These are phyloP conservation scores for Colletotrichum sp. DNA, from an alignment of 2,329 filamentous ascomycete species.

Conservation along the genomic window DNA sequence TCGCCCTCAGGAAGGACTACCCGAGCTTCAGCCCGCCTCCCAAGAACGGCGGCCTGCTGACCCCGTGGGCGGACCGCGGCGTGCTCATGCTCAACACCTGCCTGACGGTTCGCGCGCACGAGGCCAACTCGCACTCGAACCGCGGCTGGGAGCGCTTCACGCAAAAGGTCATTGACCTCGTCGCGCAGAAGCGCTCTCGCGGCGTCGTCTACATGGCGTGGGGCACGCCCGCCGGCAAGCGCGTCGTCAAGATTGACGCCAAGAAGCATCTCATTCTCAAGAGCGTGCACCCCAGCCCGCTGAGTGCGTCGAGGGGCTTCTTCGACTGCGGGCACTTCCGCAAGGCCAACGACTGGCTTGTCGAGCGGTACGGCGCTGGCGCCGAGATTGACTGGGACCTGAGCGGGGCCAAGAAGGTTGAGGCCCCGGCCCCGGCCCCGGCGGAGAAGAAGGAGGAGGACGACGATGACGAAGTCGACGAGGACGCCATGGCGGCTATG, in stretches of 20 bases:
- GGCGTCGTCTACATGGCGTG: slow-evolving; percentile 97
- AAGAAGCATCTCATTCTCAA: slow-evolving; percentile 82
- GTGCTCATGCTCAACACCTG: slow-evolving; percentile 95
- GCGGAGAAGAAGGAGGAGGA: slow-evolving; percentile 21
- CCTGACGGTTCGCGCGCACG: slow-evolving; percentile 87
- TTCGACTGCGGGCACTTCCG: slow-evolving; percentile 84
- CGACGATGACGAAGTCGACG: not conserved
- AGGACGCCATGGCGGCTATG: slow-evolving; percentile 6
- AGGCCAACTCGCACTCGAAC: slow-evolving; percentile 84
- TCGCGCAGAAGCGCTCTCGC: slow-evolving; percentile 74
- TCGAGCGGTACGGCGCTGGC: slow-evolving; percentile 76
- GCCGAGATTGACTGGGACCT: slow-evolving; percentile 86
- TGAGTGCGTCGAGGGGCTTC: slow-evolving; percentile 84
- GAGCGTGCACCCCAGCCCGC: slow-evolving; percentile 90
- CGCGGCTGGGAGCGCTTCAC: slow-evolving; percentile 95
- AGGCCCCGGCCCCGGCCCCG: not conserved
- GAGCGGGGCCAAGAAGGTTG: slow-evolving; percentile 25
- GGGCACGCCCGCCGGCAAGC: slow-evolving; percentile 83
- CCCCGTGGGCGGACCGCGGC: slow-evolving; percentile 91
- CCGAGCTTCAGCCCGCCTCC: slow-evolving; percentile 78
- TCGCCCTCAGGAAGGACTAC: slow-evolving; percentile 85
- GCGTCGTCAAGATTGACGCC: slow-evolving; percentile 75
- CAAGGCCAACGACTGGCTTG: slow-evolving; percentile 85
- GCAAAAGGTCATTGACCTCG: slow-evolving; percentile 87
- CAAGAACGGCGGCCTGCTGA: slow-evolving; percentile 81